A percentile compares a stretch with the other conserved stretches of the same genome.
phyloP scores from a whole-genome alignment of 1,284 basidiomycete species.

The Tilletiopsis washingtonensis region DNA sequence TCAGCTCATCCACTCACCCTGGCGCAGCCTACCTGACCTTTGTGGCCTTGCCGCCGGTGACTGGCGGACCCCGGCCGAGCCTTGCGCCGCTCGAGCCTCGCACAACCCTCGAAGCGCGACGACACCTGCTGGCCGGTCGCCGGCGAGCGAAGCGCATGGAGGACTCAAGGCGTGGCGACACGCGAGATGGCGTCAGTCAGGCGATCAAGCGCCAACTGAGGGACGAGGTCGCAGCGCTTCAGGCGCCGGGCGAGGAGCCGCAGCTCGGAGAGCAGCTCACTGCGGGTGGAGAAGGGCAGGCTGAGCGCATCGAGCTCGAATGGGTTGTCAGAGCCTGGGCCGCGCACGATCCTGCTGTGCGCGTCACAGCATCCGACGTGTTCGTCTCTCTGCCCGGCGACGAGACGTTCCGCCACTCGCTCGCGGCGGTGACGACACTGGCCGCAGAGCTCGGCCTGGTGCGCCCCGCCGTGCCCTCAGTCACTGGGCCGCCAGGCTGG shows the following conservation, averaged over 20 bases:
- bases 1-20: too few relatives aligned
- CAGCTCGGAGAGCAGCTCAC: not conserved
- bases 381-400: conserved; percentile 1
- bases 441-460: not conserved
- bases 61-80: conserved; percentile 12
- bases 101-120: conserved; percentile 45
- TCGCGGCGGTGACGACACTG: not conserved
- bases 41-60: conserved; percentile 25
- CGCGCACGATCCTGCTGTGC: not conserved
- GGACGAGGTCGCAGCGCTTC: conserved; percentile 16
- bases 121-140: conserved; percentile 48
- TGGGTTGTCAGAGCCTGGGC: not conserved
- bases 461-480: too few relatives aligned
- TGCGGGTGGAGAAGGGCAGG: not conserved
- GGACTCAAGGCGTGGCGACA: conserved; percentile 24
- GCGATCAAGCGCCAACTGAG: conserved; percentile 28
- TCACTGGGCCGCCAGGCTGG: too few relatives aligned
- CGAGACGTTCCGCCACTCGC: not conserved
- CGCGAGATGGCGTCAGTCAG: conserved; percentile 21
- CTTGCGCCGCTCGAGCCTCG: conserved; percentile 35
- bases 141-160: conserved; percentile 43
- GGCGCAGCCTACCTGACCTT: conserved; percentile 47
- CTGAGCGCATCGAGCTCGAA: not conserved
- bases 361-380: not conserved
- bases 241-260: conserved; percentile 4